Percentiles rank a stretch among this genome's conserved stretches.
Conservation (phyloP, 2,329 filamentous ascomycete species). For the Cordyceps cateniannulata region DNA sequence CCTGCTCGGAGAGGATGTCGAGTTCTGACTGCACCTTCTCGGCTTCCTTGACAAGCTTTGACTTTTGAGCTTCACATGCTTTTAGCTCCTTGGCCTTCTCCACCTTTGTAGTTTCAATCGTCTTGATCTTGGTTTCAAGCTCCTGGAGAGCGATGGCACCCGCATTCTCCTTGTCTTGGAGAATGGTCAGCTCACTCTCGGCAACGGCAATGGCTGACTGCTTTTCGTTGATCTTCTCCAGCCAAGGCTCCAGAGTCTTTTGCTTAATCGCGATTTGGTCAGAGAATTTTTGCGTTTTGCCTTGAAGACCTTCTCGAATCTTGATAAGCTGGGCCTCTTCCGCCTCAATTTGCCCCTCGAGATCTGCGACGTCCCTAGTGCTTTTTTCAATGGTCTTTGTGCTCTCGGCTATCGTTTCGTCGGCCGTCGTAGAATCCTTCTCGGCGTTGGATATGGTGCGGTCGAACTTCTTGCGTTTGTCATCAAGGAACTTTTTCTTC, state of each 20-base stretch:
- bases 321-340: constrained; percentile 76
- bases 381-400: constrained; percentile 71
- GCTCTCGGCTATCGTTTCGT: constrained; percentile 72
- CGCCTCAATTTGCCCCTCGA: constrained; percentile 68
- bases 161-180: constrained; percentile 82
- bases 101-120: constrained; percentile 64
- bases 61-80: constrained; percentile 66
- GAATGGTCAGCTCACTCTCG: constrained; percentile 87
- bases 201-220: constrained; percentile 90
- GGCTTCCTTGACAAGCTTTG: constrained; percentile 66
- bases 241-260: constrained; percentile 93
- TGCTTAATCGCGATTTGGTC: constrained; percentile 90
- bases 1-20: constrained; percentile 64
- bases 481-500: constrained; percentile 86
- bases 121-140: constrained; percentile 68
- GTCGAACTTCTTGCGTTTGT: constrained; percentile 92
- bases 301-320: constrained; percentile 85
- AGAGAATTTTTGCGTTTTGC: constrained; percentile 91
- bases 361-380: constrained; percentile 62
- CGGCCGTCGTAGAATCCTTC: constrained; percentile 65
- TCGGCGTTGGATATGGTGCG: constrained; percentile 77
- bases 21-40: constrained; percentile 66
- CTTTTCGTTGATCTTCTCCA: constrained; percentile 93
- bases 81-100: constrained; percentile 70
- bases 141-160: constrained; percentile 80